Conservation (phyloP, 1,284 basidiomycete species). For the Veloporphyrellus conicus region DNA sequence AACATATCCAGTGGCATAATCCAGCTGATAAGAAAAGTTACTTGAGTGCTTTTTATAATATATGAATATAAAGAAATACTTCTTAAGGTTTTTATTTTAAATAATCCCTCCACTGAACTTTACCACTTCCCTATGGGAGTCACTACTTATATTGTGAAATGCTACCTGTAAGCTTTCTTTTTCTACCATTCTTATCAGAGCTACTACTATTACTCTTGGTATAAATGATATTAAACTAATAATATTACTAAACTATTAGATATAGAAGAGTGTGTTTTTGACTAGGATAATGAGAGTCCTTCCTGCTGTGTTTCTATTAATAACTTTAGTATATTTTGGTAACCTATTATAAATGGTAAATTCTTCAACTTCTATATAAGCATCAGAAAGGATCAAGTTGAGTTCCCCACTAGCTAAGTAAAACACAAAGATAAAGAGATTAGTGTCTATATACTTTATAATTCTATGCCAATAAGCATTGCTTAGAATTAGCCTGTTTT, state of each 20-base stretch:
- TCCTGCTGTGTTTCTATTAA: slow-evolving; percentile 53
- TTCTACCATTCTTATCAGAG: slow-evolving; percentile 55
- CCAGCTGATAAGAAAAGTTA: slow-evolving; percentile 61
- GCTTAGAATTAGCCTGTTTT: slow-evolving; percentile 86
- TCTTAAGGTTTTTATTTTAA: slow-evolving; percentile 54
- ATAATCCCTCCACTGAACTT: slow-evolving; percentile 80
- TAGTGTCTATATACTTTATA: slow-evolving; percentile 83
- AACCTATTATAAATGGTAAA: slow-evolving; percentile 83
- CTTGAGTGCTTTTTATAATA: slow-evolving; percentile 83
- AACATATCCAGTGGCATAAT: slow-evolving; percentile 60
- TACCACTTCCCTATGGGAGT: slow-evolving; percentile 69
- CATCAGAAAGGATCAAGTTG: slow-evolving; percentile 33
- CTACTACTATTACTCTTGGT: slow-evolving; percentile 64
- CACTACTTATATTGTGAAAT: slow-evolving; percentile 67
- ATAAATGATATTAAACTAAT: slow-evolving; percentile 75
- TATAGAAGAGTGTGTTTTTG: slow-evolving; percentile 70
- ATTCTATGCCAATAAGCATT: slow-evolving; percentile 71
- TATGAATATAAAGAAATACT: slow-evolving; percentile 87
- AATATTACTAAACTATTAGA: slow-evolving; percentile 47
- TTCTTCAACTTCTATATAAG: slow-evolving; percentile 57
- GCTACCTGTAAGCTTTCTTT: slow-evolving; percentile 40
- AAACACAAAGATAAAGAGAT: slow-evolving; percentile 42
- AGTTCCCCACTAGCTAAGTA: slow-evolving; percentile 68
- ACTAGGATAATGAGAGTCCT: slow-evolving; percentile 96
- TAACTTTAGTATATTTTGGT: slow-evolving; percentile 72